phyloP scores from a whole-genome alignment of 768 basidiomycete species.

The Trametopsis cervina region DNA sequence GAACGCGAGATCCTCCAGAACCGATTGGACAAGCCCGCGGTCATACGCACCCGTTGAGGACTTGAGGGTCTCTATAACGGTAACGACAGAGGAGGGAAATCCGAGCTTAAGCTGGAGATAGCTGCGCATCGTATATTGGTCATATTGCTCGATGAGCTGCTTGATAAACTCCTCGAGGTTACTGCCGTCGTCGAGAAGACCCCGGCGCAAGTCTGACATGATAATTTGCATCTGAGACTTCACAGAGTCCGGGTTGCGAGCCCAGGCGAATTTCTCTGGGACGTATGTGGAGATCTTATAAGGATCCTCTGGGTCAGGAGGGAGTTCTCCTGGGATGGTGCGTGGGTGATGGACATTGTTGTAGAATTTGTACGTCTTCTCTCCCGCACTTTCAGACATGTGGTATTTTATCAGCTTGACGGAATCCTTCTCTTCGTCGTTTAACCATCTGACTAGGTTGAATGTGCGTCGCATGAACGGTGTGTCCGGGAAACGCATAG shows the following conservation, averaged over 20 bases:
- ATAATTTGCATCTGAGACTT: too few species aligned
- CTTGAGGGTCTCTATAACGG: constrained; percentile 15
- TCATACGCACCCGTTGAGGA: constrained; percentile 10
- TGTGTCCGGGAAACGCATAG: constrained; percentile 18
- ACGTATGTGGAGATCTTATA: too few species aligned
- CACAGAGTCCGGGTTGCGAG: too few species aligned
- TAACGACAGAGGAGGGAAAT: constrained; percentile 9
- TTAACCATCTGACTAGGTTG: constrained; percentile 12
- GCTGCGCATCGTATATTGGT: background rate
- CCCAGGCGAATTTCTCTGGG: too few species aligned
- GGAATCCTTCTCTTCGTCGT: too few species aligned
- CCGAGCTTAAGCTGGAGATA: background rate
- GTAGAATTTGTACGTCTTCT: too few species aligned
- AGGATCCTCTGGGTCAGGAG: too few species aligned
- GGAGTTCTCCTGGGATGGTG: too few species aligned
- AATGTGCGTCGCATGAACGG: constrained; percentile 17
- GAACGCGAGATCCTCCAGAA: constrained; percentile 9
- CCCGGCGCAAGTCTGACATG: too few species aligned
- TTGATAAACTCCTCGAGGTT: background rate
- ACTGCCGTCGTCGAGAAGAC: background rate
- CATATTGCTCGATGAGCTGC: background rate
- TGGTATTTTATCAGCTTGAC: too few species aligned
- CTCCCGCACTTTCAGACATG: too few species aligned
- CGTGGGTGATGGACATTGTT: too few species aligned
- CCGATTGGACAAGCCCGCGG: constrained; percentile 11